Evolutionary conservation across 768 basidiomycete species (phyloP).

Genomic region (Lyophyllum decastes): DNA sequence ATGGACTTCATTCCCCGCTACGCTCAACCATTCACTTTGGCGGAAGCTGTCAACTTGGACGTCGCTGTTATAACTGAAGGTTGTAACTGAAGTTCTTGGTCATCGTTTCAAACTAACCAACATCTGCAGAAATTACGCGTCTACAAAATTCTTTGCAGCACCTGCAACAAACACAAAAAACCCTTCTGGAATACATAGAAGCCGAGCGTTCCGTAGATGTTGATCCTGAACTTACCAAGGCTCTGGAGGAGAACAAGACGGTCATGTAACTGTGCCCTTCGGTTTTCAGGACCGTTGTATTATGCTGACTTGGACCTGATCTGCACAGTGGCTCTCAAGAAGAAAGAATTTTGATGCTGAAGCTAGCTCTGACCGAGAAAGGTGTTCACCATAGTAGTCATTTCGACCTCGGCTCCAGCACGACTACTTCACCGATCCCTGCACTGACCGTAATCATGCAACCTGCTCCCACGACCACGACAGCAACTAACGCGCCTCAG

Average conservation of each 20-base stretch:
- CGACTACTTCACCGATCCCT: not conserved
- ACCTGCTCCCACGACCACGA: not conserved
- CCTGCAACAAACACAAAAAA: slow-evolving; percentile 60
- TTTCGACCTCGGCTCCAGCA: slow-evolving; percentile 34
- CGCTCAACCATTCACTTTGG: slow-evolving; percentile 73
- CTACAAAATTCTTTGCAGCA: slow-evolving; percentile 71
- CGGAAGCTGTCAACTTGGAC: slow-evolving; percentile 65
- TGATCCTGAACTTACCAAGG: slow-evolving; percentile 62
- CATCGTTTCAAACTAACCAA: slow-evolving; percentile 6
- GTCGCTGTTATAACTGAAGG: slow-evolving; percentile 73
- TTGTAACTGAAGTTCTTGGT: slow-evolving; percentile 24
- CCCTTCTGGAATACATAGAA: slow-evolving; percentile 49
- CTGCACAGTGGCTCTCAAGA: slow-evolving; percentile 69
- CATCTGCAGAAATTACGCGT: slow-evolving; percentile 66
- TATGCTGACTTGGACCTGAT: slow-evolving; percentile 5
- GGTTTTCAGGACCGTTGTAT: not conserved
- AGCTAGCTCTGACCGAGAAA: slow-evolving; percentile 63
- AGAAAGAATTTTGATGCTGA: slow-evolving; percentile 72
- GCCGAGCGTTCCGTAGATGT: slow-evolving; percentile 32
- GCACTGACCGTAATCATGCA: not conserved
- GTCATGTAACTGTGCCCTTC: slow-evolving; percentile 59
- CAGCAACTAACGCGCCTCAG: not conserved
- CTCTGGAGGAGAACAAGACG: slow-evolving; percentile 67
- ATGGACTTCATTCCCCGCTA: slow-evolving; percentile 74
- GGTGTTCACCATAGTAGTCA: slow-evolving; percentile 52